These are phyloP conservation scores for Phaffia australis DNA, from an alignment of 768 basidiomycete genomes.

Conservation along the genomic window DNA sequence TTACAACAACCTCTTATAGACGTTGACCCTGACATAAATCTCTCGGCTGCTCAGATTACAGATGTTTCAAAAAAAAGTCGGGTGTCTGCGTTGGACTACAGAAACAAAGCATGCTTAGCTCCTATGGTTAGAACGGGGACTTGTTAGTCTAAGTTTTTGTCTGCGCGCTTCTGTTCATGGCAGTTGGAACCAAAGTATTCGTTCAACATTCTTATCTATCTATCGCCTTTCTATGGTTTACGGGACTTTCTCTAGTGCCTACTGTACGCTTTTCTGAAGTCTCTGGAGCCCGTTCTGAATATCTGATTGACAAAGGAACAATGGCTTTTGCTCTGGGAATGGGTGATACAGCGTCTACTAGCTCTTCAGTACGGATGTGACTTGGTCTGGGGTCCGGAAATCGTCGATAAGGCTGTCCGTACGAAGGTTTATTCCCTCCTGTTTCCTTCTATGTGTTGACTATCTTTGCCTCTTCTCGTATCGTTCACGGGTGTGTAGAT, in stretches of 20 bases:
- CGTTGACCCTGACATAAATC: too few relatives aligned
- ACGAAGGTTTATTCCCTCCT: too few relatives aligned
- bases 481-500: constrained; percentile 40
- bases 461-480: too few relatives aligned
- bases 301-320: not conserved
- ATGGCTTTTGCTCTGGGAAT: not conserved
- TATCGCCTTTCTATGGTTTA: not conserved
- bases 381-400: constrained; percentile 93
- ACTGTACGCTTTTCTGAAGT: not conserved
- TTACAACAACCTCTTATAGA: too few relatives aligned
- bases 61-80: not conserved
- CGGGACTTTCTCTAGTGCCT: not conserved
- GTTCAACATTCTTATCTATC: constrained; percentile 24
- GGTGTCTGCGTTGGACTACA: constrained; percentile 48
- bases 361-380: constrained; percentile 86
- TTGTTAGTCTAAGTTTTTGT: constrained; percentile 39
- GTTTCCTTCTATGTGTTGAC: too few relatives aligned
- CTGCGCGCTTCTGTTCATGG: constrained; percentile 36
- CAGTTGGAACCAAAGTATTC: not conserved
- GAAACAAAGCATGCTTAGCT: constrained; percentile 82
- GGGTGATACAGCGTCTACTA: constrained; percentile 47
- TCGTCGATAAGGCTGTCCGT: constrained; percentile 70
- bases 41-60: not conserved
- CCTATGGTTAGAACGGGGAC: constrained; percentile 96
- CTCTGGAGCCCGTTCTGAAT: not conserved